Conservation (phyloP, 495 filamentous ascomycete genomes). For the Cairneyella variabilis region DNA sequence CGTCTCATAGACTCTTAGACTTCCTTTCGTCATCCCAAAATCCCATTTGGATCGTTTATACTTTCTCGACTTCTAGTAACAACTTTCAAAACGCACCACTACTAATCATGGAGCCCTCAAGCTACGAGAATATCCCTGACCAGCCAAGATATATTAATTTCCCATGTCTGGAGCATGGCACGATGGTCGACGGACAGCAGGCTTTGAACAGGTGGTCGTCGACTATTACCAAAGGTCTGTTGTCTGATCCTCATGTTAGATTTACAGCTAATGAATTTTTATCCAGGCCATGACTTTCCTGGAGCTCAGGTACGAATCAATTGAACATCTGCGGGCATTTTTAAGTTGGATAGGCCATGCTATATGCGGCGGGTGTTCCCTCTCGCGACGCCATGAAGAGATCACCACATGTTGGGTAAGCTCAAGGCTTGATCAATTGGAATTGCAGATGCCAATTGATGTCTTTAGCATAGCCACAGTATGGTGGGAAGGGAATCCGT, state of each 20-base stretch:
- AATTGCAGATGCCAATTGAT: not conserved
- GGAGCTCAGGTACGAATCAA: conserved; percentile 70
- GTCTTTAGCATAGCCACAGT: conserved; percentile 59
- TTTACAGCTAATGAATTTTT: not conserved
- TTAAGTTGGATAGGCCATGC: conserved; percentile 69
- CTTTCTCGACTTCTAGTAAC: not conserved
- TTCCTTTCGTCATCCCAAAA: too few species aligned
- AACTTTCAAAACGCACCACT: not conserved
- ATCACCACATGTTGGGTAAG: conserved; percentile 76
- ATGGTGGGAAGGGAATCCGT: conserved; percentile 97
- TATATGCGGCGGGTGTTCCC: conserved; percentile 90
- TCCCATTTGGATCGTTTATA: not conserved
- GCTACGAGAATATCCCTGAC: conserved; percentile 33
- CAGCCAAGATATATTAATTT: conserved; percentile 62
- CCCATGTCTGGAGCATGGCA: conserved; percentile 50
- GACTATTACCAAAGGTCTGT: conserved; percentile 53
- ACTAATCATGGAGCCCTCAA: conserved; percentile 14
- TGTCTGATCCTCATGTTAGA: not conserved
- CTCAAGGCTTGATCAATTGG: not conserved
- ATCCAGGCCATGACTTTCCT: conserved; percentile 78
- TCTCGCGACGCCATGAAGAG: conserved; percentile 82
- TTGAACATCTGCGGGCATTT: conserved; percentile 13
- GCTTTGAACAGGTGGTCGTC: conserved; percentile 69
- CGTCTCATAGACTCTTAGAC: not conserved
- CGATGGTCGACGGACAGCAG: conserved; percentile 55